Evolutionary conservation across 495 filamentous ascomycete species (phyloP).

Genomic region (Lophiotrema nucula): DNA sequence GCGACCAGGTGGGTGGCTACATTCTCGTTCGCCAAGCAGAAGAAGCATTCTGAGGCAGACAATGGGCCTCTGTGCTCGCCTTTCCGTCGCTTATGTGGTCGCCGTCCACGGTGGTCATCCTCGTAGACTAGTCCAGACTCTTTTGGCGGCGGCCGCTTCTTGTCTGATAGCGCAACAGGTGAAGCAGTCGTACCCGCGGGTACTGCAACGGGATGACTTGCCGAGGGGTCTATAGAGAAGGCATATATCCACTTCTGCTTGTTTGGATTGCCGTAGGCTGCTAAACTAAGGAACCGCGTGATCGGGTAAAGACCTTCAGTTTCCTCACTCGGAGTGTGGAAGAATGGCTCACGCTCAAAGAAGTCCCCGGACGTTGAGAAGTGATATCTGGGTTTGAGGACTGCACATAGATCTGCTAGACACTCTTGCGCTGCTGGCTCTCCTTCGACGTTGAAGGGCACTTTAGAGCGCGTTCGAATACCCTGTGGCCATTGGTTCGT

Average conservation of each 20-base stretch:
- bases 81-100: constrained; percentile 40
- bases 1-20: constrained; percentile 84
- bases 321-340: constrained; percentile 61
- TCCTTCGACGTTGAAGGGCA: constrained; percentile 48
- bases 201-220: constrained; percentile 54
- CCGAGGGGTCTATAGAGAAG: constrained; percentile 70
- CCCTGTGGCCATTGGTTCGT: constrained; percentile 80
- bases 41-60: constrained; percentile 81
- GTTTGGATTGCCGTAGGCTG: constrained; percentile 64
- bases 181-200: constrained; percentile 69
- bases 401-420: constrained; percentile 68
- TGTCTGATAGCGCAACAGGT: constrained; percentile 60
- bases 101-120: constrained; percentile 37
- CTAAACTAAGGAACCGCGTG: constrained; percentile 87
- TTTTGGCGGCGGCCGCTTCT: constrained; percentile 57
- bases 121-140: constrained; percentile 65
- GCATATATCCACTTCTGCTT: constrained; percentile 90
- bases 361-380: constrained; percentile 69
- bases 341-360: constrained; percentile 92
- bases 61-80: constrained; percentile 63
- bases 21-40: constrained; percentile 83
- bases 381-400: constrained; percentile 84
- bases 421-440: constrained; percentile 53
- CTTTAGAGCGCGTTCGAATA: constrained; percentile 62
- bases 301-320: constrained; percentile 54